phyloP scores from a whole-genome alignment of 116 monocot genomes.

The Dioscorea cayenensis region DNA sequence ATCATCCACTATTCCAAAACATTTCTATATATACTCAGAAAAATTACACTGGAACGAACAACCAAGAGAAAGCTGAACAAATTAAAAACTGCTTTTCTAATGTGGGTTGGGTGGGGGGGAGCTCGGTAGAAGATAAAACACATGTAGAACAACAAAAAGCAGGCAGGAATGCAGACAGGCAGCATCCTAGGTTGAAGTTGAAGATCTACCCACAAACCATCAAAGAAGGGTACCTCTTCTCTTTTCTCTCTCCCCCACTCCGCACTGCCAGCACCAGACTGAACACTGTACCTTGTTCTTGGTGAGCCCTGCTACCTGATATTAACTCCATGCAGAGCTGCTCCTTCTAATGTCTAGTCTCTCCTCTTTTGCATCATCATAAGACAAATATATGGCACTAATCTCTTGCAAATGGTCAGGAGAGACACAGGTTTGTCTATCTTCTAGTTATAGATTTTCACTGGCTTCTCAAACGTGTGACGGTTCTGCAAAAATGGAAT shows the following conservation, averaged over 20 bases:
- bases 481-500: slow-evolving; percentile 58
- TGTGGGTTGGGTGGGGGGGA: background rate
- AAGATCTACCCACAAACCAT: no score
- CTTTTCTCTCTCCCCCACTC: no score
- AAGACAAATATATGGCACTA: background rate
- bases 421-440: background rate
- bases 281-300: no score
- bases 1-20: slow-evolving; percentile 26
- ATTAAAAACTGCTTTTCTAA: background rate
- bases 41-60: slow-evolving; percentile 17
- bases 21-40: slow-evolving; percentile 11
- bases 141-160: background rate
- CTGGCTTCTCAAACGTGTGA: slow-evolving; percentile 90
- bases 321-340: no score
- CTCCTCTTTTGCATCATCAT: background rate
- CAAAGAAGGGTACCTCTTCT: no score
- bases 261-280: no score
- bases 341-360: background rate
- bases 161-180: background rate
- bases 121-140: background rate
- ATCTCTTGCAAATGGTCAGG: background rate
- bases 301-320: no score
- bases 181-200: background rate
- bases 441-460: slow-evolving; percentile 90
- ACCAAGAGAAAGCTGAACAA: background rate